Conservation (phyloP, 352 stramenopile species). For the Globisporangium viniferum region DNA sequence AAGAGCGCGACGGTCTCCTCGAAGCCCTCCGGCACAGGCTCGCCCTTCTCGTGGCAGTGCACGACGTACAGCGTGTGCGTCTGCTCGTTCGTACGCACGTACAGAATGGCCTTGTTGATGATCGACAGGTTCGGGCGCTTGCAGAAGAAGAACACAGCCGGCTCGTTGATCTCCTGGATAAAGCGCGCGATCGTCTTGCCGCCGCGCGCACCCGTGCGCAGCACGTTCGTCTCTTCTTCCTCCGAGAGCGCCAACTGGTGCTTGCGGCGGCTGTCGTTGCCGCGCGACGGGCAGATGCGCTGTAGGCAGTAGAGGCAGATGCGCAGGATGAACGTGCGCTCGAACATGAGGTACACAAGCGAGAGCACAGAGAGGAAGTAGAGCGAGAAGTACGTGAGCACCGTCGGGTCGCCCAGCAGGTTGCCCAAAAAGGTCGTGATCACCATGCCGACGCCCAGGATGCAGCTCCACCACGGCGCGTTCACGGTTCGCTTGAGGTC, state of each 20-base stretch:
- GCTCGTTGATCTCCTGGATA: constrained; percentile 86
- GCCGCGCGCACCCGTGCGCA: constrained; percentile 74
- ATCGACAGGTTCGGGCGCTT: constrained; percentile 91
- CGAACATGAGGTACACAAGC: constrained; percentile 88
- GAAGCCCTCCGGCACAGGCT: constrained; percentile 58
- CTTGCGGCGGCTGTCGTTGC: constrained; percentile 17
- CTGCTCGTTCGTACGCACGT: constrained; percentile 93
- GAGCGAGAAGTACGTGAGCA: constrained; percentile 88
- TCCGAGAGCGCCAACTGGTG: constrained; percentile 24
- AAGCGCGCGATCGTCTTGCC: constrained; percentile 83
- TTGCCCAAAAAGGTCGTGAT: constrained; percentile 83
- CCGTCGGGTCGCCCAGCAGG: constrained; percentile 78
- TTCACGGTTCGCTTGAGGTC: constrained; percentile 85
- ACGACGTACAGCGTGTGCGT: constrained; percentile 90
- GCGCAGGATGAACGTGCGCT: constrained; percentile 83
- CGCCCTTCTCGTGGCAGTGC: constrained; percentile 80
- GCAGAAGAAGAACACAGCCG: constrained; percentile 92
- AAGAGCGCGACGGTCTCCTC: constrained; percentile 89
- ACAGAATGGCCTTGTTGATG: constrained; percentile 95
- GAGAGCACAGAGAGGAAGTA: constrained; percentile 83
- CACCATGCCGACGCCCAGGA: constrained; percentile 81
- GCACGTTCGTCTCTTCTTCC: constrained; percentile 44
- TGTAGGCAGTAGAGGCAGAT: constrained; percentile 80
- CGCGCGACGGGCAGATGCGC: constrained; percentile 69
- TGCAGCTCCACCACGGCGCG: constrained; percentile 86